A percentile compares a stretch with the other conserved stretches of the same genome.
Conservation (phyloP, 306 rosid species). For the Cucurbita maxima region DNA sequence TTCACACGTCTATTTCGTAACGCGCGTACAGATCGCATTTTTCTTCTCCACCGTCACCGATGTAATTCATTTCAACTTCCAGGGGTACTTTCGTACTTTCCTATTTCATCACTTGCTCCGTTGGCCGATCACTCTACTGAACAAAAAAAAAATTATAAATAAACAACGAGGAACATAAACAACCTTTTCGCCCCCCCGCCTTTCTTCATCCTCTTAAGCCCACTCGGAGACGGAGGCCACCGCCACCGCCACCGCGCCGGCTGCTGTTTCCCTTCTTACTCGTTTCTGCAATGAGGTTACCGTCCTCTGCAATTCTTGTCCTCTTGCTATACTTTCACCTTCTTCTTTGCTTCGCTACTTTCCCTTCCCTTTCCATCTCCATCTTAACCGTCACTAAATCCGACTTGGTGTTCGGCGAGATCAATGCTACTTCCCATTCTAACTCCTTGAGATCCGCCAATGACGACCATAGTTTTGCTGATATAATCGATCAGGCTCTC, state of each 20-base stretch:
- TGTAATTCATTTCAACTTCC: not conserved
- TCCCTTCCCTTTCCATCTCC: conserved; percentile 22
- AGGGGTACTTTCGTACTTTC: conserved; percentile 28
- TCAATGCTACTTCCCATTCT: conserved; percentile 31
- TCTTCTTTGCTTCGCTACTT: conserved; percentile 17
- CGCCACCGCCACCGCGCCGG: not conserved
- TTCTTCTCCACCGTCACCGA: not conserved
- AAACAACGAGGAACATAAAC: not conserved
- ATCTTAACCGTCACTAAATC: conserved; percentile 19
- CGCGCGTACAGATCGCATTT: not conserved
- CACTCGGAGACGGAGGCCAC: not conserved
- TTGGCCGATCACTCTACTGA: not conserved
- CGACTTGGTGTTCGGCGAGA: conserved; percentile 16
- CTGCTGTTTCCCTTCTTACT: not conserved
- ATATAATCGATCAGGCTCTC: conserved; percentile 88
- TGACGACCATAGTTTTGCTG: conserved; percentile 59
- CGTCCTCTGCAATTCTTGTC: conserved; percentile 19
- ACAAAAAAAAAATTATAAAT: not conserved
- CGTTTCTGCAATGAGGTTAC: conserved; percentile 49
- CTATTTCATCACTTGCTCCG: not conserved
- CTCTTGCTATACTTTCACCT: conserved; percentile 22
- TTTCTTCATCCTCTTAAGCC: not conserved
- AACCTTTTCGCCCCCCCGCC: not conserved
- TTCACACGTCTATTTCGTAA: not conserved
- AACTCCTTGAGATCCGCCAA: conserved; percentile 56